Evolutionary conservation across 163 green algal species (phyloP).

Genomic region (Prototheca cutis): DNA sequence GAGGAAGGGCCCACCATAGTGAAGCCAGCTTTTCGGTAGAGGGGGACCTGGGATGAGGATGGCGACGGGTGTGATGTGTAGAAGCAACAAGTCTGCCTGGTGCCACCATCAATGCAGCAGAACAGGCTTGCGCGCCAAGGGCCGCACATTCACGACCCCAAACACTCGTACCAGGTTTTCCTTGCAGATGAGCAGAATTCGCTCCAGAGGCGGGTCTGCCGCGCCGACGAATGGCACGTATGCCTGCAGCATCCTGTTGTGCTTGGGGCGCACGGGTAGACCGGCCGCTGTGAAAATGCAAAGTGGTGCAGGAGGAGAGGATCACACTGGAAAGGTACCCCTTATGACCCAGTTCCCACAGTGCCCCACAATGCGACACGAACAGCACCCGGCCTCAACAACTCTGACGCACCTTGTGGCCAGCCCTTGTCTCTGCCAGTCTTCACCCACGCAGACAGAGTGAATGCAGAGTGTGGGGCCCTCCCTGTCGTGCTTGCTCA

Average conservation of each 20-base stretch:
- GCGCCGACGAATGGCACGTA: constrained; percentile 37
- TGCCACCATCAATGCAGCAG: too few species aligned
- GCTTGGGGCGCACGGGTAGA: too few species aligned
- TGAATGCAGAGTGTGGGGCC: constrained; percentile 51
- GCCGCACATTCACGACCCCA: not conserved
- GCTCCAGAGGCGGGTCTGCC: constrained; percentile 19
- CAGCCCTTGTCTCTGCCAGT: constrained; percentile 29
- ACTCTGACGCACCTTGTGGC: constrained; percentile 26
- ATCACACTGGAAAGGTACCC: too few species aligned
- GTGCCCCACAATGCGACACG: too few species aligned
- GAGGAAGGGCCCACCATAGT: constrained; percentile 34
- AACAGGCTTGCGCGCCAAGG: too few species aligned
- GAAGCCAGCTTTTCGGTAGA: constrained; percentile 50
- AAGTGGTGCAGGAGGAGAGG: too few species aligned
- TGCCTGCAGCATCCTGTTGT: constrained; percentile 43
- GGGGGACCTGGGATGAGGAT: constrained; percentile 29
- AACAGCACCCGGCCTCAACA: too few species aligned
- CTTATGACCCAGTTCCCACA: too few species aligned
- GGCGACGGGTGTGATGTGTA: too few species aligned
- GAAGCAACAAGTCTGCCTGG: too few species aligned
- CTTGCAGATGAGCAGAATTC: constrained; percentile 53
- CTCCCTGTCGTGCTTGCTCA: constrained; percentile 38
- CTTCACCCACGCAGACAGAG: constrained; percentile 42
- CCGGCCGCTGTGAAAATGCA: too few species aligned
- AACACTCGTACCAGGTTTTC: constrained; percentile 31